Base-by-base conservation (phyloP, 768 basidiomycete species). In the Lactarius hatsudake region DNA sequence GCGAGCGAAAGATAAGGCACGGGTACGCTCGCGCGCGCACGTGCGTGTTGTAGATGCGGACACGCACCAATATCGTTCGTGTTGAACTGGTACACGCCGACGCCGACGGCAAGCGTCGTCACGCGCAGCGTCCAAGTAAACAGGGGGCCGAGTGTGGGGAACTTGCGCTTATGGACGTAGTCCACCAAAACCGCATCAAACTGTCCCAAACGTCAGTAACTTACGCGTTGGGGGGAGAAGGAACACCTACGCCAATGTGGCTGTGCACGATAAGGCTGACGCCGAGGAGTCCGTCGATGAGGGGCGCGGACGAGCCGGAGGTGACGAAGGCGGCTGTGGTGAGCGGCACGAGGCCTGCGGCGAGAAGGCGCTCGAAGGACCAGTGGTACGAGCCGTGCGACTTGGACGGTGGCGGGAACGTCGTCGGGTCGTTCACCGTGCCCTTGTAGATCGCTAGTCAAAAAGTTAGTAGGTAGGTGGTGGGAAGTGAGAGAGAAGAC, bases 51-150 rank as follows among this genome's bases (percentile, higher is more conserved):
- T 17, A 17, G 5, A 40, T 40, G 38, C 15, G 15, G 15, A 40
- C 15, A 54, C 91, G 71, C 72, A 97, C 97, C 96, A 69, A 99
- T 88, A 75, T 98, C 96, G 75, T 96, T 94, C 53, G 97, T 98
- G 81, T 98, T 98, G 82, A 98, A 98, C 77, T 97, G 91, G 80
- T 97, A 99, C 7, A 98, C 85, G 18, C 97, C 96, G 55, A 94
- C 87, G 61, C 95, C 82, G 5, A 91, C 87, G 26, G 87, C 93
- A 45, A 88, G 85, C 34, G 97, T 98, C 6, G 87, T 80, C 7
- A 85, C 77, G 57, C 94, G 84, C 63, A 98, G 81, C 9, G 81
- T 76, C 96, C 96, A 98, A n/a, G 81, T 86, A 15, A 77, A 72
- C 56, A 88, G 62, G 1, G 81, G 86, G 13, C 93, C 95, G 66